Percentiles rank a stretch among this genome's conserved stretches.
Evolutionary conservation across 345 rosid genomes (phyloP).

Genomic region (Syzygium aromaticum): DNA sequence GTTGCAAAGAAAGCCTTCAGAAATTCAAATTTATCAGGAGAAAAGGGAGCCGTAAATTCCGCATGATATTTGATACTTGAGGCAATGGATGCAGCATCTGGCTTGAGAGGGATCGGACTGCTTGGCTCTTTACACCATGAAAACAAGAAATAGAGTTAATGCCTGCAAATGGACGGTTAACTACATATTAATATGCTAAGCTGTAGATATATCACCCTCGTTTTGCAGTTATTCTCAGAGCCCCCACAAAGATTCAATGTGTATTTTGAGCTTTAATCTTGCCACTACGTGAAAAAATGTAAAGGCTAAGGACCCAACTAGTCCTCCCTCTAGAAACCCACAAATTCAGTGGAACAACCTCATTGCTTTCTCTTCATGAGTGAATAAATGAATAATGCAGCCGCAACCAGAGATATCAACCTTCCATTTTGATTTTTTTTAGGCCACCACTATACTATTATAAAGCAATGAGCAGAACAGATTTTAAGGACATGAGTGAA

Average conservation of each 20-base stretch:
- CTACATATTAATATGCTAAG: neutral
- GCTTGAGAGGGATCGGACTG: conserved; percentile 13
- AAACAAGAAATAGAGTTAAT: neutral
- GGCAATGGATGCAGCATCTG: conserved; percentile 28
- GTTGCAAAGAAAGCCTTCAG: conserved; percentile 44
- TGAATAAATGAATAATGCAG: too few species aligned
- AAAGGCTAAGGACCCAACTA: neutral
- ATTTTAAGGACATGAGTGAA: neutral
- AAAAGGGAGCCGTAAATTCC: conserved; percentile 47
- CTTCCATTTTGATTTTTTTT: too few species aligned
- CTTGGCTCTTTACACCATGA: conserved; percentile 6
- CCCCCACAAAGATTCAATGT: neutral
- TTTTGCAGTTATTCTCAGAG: neutral
- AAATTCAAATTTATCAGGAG: conserved; percentile 39
- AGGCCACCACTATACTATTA: neutral
- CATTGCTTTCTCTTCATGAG: neutral
- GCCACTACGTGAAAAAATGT: neutral
- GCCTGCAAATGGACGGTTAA: neutral
- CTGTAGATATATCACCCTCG: neutral
- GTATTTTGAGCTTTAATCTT: neutral
- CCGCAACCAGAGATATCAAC: too few species aligned
- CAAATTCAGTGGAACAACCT: neutral
- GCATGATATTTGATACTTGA: conserved; percentile 46
- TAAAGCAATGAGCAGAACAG: neutral
- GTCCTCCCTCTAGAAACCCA: neutral